A percentile compares a stretch with the other conserved stretches of the same genome.
Conservation (phyloP, 2,329 filamentous ascomycete genomes). For the Botryotinia convoluta region DNA sequence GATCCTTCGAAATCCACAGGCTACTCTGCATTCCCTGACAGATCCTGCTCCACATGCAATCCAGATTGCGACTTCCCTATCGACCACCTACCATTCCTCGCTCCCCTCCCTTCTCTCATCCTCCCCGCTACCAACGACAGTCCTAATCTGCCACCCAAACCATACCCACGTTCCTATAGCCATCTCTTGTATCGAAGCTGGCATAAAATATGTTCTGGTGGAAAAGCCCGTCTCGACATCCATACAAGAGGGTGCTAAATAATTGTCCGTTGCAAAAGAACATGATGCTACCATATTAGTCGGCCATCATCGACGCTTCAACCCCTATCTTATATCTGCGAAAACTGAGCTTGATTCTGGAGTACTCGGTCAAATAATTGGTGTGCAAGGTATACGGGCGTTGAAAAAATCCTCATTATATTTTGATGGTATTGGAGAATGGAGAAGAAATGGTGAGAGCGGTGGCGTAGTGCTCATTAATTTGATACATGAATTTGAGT, state of each 20-base stretch:
- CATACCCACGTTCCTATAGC: constrained; percentile 35
- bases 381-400: constrained; percentile 55
- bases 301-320: background rate
- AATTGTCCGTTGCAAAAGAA: background rate
- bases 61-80: constrained; percentile 1
- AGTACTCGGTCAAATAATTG: constrained; percentile 48
- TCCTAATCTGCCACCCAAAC: constrained; percentile 39
- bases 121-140: constrained; percentile 47
- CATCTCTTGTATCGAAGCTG: constrained; percentile 49
- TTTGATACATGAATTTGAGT: constrained; percentile 35
- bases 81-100: background rate
- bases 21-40: background rate
- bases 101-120: constrained; percentile 38
- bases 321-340: background rate
- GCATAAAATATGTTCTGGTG: constrained; percentile 51
- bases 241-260: constrained; percentile 43
- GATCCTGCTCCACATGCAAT: background rate
- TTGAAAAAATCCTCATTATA: constrained; percentile 51
- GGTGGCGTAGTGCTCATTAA: constrained; percentile 56
- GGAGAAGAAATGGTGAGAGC: constrained; percentile 44
- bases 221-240: constrained; percentile 55
- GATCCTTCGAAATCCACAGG: background rate
- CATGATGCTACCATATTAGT: background rate
- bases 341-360: constrained; percentile 28
- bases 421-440: constrained; percentile 48